Evolutionary conservation across 1,139 yeast genomes (phyloP).

Genomic region (Petasospora rhodanensis): DNA sequence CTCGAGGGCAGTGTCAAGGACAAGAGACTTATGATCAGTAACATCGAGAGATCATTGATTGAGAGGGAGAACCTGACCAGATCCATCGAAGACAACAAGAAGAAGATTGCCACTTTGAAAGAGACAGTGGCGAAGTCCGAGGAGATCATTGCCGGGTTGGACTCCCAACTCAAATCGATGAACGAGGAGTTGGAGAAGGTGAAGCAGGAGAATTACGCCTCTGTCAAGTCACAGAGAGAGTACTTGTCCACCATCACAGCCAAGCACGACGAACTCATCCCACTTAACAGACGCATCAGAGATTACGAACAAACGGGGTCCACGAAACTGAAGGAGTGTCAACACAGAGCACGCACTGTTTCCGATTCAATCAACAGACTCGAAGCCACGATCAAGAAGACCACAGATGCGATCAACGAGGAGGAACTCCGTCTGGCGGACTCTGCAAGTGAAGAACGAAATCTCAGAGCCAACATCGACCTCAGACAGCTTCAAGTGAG

Average conservation of each 20-base stretch:
- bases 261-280: neutral
- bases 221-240: neutral
- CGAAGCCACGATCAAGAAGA: slow-evolving; percentile 46
- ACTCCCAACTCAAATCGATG: neutral
- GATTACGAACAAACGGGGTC: slow-evolving; percentile 11
- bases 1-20: slow-evolving; percentile 55
- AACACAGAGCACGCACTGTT: slow-evolving; percentile 16
- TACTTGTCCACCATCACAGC: neutral
- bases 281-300: slow-evolving; percentile 6
- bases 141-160: slow-evolving; percentile 31
- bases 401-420: slow-evolving; percentile 25
- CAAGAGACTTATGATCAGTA: slow-evolving; percentile 48
- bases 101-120: slow-evolving; percentile 26
- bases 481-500: slow-evolving; percentile 38
- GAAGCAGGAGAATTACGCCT: neutral
- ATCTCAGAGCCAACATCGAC: slow-evolving; percentile 52
- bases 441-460: slow-evolving; percentile 48
- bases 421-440: slow-evolving; percentile 41
- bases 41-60: slow-evolving; percentile 46
- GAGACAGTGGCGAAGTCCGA: slow-evolving; percentile 20
- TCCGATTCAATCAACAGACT: slow-evolving; percentile 30
- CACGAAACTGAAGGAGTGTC: slow-evolving; percentile 36
- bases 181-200: neutral
- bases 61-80: slow-evolving; percentile 36
- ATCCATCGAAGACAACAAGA: slow-evolving; percentile 27